Conservation (phyloP, 2,329 filamentous ascomycete genomes). For the Mycocentrospora acerina region DNA sequence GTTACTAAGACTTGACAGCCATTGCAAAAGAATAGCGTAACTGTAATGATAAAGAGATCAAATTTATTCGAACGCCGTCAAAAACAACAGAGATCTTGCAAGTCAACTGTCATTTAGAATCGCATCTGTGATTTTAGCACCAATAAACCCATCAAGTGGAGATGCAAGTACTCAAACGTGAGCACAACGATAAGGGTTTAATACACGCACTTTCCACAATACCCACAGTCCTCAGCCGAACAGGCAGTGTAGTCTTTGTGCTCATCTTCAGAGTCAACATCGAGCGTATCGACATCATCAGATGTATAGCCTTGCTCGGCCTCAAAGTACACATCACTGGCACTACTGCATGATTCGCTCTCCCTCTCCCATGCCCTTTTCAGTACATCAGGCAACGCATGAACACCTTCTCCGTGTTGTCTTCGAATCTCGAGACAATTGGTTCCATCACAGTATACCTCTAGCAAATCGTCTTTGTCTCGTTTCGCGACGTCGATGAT, state of each 20-base stretch:
- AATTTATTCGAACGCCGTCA: no score
- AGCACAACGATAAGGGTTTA: constrained; percentile 2
- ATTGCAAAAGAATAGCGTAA: no score
- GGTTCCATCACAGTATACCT: constrained; percentile 35
- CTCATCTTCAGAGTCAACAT: constrained; percentile 18
- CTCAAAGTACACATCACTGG: not conserved
- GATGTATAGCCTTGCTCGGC: not conserved
- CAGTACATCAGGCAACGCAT: constrained; percentile 21
- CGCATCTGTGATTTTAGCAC: no score
- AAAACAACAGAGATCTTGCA: no score
- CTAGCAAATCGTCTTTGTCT: constrained; percentile 24
- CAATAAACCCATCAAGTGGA: no score
- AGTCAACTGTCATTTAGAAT: no score
- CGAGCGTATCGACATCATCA: constrained; percentile 3
- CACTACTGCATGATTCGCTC: not conserved
- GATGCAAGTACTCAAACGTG: not conserved
- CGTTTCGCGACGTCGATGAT: constrained; percentile 30
- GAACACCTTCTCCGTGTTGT: constrained; percentile 25
- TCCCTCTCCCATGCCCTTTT: constrained; percentile 13
- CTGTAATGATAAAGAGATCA: no score
- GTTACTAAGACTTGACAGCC: no score
- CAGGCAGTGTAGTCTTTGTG: constrained; percentile 42
- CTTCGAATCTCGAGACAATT: constrained; percentile 40
- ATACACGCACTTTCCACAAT: constrained; percentile 41
- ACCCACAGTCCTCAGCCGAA: constrained; percentile 38